phyloP scores from a whole-genome alignment of 257 asterid species.

The Rubia yunnanensis region DNA sequence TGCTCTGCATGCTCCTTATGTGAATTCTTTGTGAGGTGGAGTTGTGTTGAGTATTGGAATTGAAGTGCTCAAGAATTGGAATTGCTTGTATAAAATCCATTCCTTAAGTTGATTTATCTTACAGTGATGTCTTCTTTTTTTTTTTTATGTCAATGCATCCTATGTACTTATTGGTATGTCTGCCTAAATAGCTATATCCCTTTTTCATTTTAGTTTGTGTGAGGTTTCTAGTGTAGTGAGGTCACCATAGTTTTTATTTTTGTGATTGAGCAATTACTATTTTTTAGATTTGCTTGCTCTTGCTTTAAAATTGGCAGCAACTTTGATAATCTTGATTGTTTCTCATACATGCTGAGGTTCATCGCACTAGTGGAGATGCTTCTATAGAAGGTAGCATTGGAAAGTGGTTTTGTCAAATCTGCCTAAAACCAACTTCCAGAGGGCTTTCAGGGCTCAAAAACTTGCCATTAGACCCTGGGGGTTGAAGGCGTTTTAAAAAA shows the following conservation, averaged over 20 bases:
- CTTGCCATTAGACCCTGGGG: no score
- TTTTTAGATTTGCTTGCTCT: neutral
- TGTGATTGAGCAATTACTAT: no score
- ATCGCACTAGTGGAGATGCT: no score
- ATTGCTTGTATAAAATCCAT: neutral
- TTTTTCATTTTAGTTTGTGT: neutral
- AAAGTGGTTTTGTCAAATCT: no score
- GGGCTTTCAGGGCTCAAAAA: no score
- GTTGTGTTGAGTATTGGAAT: neutral
- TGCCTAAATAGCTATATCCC: neutral
- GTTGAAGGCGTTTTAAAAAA: no score
- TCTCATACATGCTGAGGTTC: slow-evolving; percentile 41
- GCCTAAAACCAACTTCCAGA: no score
- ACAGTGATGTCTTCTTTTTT: neutral
- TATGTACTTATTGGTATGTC: neutral
- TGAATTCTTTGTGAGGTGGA: neutral
- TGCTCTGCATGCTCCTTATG: neutral
- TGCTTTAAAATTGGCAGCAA: neutral
- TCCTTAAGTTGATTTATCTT: neutral
- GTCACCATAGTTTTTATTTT: neutral
- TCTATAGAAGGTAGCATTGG: no score
- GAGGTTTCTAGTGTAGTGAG: neutral
- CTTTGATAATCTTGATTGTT: neutral
- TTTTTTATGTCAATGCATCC: neutral
- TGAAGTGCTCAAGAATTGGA: neutral